Evolutionary conservation across 345 rosid species (phyloP), one percentile per base, ranked within the genome.

Genomic region (Eucalyptus lansdowneana): DNA sequence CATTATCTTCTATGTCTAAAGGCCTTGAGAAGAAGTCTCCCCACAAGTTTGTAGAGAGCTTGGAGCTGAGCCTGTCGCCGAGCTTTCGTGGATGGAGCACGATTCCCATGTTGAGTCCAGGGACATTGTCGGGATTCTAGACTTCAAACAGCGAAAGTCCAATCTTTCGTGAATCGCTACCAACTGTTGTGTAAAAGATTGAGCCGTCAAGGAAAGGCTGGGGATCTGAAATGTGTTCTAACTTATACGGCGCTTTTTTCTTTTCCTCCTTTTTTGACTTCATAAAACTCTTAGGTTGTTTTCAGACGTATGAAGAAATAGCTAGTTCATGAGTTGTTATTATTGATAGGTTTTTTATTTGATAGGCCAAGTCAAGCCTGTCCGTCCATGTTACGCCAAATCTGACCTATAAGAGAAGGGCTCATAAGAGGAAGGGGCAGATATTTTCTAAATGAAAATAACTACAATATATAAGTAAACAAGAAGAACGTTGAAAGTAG

Each of bases 31-130:
- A 37, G 81, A 72, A 72, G 45, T 21, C 81, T 19, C 25, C 45
- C 81, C 27, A 37, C 81, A 72, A 37, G 81, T 72, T 72, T 37
- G 45, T 13, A 72, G 45, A 72, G 11, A 44, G 45, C 81, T 72
- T 72, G 45, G 45, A 72, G 81, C 27, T 72, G 81, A 72, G 25
- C 81, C 11, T 87, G 86, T 72, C 49, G 44, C 80, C 96, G 54
- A 47, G 86, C 58, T 89, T 95, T 88, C 83, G 86, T 19, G 92
- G 80, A 17, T 96, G 97, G 97, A 91, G 91, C 80, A 81, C 94
- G 83, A 93, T 91, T 88, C 94, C 95, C 25, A 92, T 94, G 88
- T 91, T 92, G 34, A 95, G 96, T 90, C 96, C 97, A 0, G 93
- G 94, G 90, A 93, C 94, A 81, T 93, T 95, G 54, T 93, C 96